phyloP scores from a whole-genome alignment of 495 filamentous ascomycete genomes.

The Pyronema omphalodes region DNA sequence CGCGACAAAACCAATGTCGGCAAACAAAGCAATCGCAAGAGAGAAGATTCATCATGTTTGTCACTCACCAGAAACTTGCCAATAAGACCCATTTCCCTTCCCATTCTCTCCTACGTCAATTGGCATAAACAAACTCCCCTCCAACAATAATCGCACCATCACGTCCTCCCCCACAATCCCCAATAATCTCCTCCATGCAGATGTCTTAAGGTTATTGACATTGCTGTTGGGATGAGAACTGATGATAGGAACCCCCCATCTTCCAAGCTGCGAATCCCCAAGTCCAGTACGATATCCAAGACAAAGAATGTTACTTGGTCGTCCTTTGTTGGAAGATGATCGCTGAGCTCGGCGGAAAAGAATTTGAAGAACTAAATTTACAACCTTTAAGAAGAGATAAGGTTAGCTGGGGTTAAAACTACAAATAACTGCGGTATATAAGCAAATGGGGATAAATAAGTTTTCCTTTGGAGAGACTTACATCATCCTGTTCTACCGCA shows the following conservation, averaged over 20 bases:
- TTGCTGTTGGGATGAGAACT: slow-evolving; percentile 46
- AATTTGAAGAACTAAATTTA: slow-evolving; percentile 64
- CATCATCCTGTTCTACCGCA: too few species aligned
- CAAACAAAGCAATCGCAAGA: too few species aligned
- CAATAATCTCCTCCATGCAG: slow-evolving; percentile 58
- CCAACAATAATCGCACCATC: slow-evolving; percentile 61
- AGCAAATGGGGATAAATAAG: too few species aligned
- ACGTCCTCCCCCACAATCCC: slow-evolving; percentile 60
- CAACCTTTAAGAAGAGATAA: slow-evolving; percentile 35
- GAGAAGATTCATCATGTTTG: not conserved
- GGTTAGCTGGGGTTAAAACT: too few species aligned
- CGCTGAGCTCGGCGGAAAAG: slow-evolving; percentile 41
- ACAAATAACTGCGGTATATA: too few species aligned
- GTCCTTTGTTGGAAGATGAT: slow-evolving; percentile 8
- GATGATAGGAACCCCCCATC: slow-evolving; percentile 29
- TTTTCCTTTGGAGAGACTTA: too few species aligned
- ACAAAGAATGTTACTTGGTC: slow-evolving; percentile 18
- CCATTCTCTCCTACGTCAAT: slow-evolving; percentile 31
- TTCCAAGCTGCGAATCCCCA: slow-evolving; percentile 5
- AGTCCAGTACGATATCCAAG: slow-evolving; percentile 13
- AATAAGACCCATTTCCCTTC: slow-evolving; percentile 38
- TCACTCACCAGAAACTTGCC: slow-evolving; percentile 58
- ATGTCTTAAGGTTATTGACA: slow-evolving; percentile 46
- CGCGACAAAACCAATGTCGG: too few species aligned
- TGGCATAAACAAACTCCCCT: slow-evolving; percentile 59